Base-by-base conservation (phyloP, 2,329 filamentous ascomycete species). In the Sporothrix dimorphospora region DNA sequence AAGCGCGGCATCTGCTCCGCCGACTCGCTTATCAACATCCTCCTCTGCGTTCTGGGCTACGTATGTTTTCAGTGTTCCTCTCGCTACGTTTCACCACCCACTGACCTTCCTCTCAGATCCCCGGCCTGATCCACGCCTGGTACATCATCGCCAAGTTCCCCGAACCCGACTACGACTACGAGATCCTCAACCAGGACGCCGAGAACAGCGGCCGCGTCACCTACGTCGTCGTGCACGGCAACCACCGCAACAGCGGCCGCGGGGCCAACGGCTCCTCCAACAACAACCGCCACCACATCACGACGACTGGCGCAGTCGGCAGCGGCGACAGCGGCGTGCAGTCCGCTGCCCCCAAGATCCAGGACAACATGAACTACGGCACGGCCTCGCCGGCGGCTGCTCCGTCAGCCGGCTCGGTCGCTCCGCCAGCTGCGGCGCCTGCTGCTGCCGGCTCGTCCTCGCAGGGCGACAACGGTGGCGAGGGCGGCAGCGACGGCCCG, bases 131-230 rank as follows among this genome's bases (percentile, higher is more conserved):
- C 2, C 96, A 99, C 84, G 89, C 94, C 75, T 98, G 96, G 95
- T 99, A 98, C 87, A 97, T 98, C 82, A 98, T 99, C 82, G 89
- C 93, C 78, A 92, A 93, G 79, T 93, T 91, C 81, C 96, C 96
- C 72, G 95, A 98, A 74, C 76, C 87, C 53, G 86, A 90, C 72
- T 88, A 87, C 81, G 89, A 91, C 75, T 94, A 96, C 82, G 88
- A 93, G 76, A 74, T 85, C 68, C 80, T 92, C 53, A 82, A 87
- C 5, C 88, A 90, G 70, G 87, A 88, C 77, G 77, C 79, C 77
- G 86, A 87, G 76, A 30, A 66, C 65, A 84, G 87, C 76, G 55
- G 70, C 76, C 87, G 85, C 73, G 89, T 95, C 71, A 91, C 90
- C 51, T 95, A 96, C 81, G 92, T 97, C 80, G 92, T 93, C 79